phyloP scores from a whole-genome alignment of 805 yeast species.

The Yarrowia sp. region DNA sequence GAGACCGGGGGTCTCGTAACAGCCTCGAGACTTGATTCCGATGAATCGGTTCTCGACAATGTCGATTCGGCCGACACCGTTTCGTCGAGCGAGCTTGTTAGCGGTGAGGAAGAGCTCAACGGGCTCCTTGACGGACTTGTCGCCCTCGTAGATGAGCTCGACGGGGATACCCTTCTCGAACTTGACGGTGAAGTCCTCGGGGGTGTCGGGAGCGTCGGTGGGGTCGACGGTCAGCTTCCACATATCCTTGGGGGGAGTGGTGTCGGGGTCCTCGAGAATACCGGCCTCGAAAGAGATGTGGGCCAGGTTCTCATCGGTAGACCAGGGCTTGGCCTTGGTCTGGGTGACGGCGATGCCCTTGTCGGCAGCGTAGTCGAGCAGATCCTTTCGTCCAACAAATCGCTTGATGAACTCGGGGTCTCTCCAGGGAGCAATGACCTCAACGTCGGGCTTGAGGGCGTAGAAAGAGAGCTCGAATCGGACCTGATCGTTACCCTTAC shows the following conservation, averaged over 20 bases:
- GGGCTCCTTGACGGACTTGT: conserved; percentile 71
- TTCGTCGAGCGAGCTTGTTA: conserved; percentile 94
- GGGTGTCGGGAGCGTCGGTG: conserved; percentile 86
- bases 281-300: conserved; percentile 99
- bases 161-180: conserved; percentile 86
- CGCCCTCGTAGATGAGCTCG: conserved; percentile 66
- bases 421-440: conserved; percentile 99
- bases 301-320: conserved; percentile 98
- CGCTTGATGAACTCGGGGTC: conserved; percentile 90
- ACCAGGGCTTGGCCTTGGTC: conserved; percentile 99
- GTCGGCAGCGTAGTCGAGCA: conserved; percentile 87
- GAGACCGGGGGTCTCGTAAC: conserved; percentile 99
- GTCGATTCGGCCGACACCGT: conserved; percentile 99
- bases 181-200: conserved; percentile 81
- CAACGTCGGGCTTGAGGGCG: conserved; percentile 95
- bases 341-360: conserved; percentile 94
- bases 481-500: conserved; percentile 99
- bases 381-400: conserved; percentile 97
- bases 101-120: conserved; percentile 91
- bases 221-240: conserved; percentile 99
- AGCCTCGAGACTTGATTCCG: conserved; percentile 98
- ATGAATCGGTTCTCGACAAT: conserved; percentile 98
- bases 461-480: conserved; percentile 96
- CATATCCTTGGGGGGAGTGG: conserved; percentile 99
- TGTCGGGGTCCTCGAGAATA: conserved; percentile 96